Evolutionary conservation across 768 basidiomycete genomes (phyloP).

Genomic region (Pulveroboletus frians): DNA sequence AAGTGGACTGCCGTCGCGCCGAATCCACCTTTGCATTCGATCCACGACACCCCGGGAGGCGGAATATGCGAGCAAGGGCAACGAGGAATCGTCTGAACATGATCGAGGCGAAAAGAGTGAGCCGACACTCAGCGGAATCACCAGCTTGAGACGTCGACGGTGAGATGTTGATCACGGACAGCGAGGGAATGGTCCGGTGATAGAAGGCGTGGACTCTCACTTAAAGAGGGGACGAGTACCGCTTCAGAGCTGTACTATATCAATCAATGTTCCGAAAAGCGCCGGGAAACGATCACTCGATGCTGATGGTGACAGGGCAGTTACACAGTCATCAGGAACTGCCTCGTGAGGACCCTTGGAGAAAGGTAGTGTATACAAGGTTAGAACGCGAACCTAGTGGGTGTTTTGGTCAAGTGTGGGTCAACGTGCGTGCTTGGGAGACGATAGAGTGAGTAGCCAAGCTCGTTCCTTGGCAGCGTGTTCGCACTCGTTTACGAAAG

Average conservation of each 20-base stretch:
- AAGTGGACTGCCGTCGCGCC: not conserved
- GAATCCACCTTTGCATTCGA: not conserved
- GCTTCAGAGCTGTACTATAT: slow-evolving; percentile 2
- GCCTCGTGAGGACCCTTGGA: not conserved
- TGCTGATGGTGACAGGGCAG: not conserved
- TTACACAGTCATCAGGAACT: not conserved
- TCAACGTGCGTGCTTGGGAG: no score
- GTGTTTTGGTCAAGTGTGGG: no score
- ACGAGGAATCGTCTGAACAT: slow-evolving; percentile 20
- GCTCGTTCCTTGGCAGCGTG: no score
- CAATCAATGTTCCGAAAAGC: not conserved
- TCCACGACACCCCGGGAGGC: slow-evolving; percentile 10
- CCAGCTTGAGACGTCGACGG: not conserved
- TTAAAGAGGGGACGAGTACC: slow-evolving; percentile 2
- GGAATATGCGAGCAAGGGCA: slow-evolving; percentile 15
- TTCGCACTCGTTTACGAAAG: no score
- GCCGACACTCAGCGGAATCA: slow-evolving; percentile 11
- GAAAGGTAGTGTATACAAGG: not conserved
- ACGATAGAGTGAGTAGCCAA: no score
- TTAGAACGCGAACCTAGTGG: no score
- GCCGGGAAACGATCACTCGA: slow-evolving; percentile 1
- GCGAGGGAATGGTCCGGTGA: not conserved
- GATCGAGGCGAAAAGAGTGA: not conserved
- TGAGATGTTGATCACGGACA: not conserved
- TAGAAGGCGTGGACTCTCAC: not conserved